Base-by-base conservation (phyloP, 2,329 filamentous ascomycete genomes). In the Aspergillaceae sp. region DNA sequence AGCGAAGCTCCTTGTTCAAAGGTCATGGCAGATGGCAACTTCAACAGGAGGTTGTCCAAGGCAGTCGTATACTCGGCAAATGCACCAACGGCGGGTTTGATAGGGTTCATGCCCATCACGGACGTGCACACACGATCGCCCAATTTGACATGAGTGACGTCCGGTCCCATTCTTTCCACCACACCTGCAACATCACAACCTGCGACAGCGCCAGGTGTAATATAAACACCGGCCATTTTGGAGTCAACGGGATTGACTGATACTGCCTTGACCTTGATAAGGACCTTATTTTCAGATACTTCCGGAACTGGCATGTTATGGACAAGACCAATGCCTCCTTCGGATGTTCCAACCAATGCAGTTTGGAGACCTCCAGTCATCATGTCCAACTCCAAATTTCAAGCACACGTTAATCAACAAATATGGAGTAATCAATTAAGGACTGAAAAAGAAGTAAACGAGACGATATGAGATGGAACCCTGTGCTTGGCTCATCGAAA, bases 61-160 rank as follows among this genome's bases (percentile, higher is more conserved):
- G 54, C 57, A 4, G 53, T 48, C 26, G 62, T 52, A 46, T 67
- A 68, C 41, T 68, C 56, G n/a, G 62, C 59, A 48, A 69, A 70
- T 1, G 62, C 54, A 7, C 68, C 67, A 32, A 52, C 51, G 2
- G 59, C 46, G 1, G 57, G 57, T 29, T 56, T 46, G 10, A 58
- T 33, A 2, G 47, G 46, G 38, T 66, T 62, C 29, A 52, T 57
- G n/a, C 63, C 66, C 29, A 61, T 53, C 1, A 57, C 57, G 7
- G 56, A 48, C 5, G 66, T 67, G 9, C 51, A 56, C 6, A 70
- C 61, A 4, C 58, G 53, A 51, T 69, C 65, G 9, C 66, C 66
- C 5, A 42, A 10, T 9, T 42, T 10, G 41, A 34, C 30, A 9
- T 9, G 8, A 4, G 29, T 11, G 28, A 41, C 48, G 30, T 41